Evolutionary conservation across 495 filamentous ascomycete genomes (phyloP), one percentile per base, ranked within the genome.

Genomic region (Clohesyomyces aquaticus): DNA sequence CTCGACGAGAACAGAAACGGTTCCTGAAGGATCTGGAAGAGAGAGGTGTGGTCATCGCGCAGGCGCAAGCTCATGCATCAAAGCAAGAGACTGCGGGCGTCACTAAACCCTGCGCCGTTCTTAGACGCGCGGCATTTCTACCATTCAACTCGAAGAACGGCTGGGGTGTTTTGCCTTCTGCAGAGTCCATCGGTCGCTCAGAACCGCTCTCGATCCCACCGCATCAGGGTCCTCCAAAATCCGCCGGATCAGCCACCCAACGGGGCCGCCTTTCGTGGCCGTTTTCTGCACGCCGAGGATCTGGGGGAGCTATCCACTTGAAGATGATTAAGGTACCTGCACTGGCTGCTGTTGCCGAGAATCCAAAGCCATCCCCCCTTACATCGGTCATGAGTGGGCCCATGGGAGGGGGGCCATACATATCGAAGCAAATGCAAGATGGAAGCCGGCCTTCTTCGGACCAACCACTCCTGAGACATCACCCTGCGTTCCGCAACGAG

Each of bases 131-230:
- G 29, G 53, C 58, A 3, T 35, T 70, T 6, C 38, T 70, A 0
- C 67, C 67, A n/a, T 70, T 66, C 63, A 70, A 70, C 46, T 18
- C 43, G 11, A 62, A 63, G 23, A 59, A 63, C n/a, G 67, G 67
- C 26, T 70, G 67, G 67, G 57, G 58, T 3, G 18, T 59, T 19
- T 50, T 70, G 22, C 48, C 56, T 19, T 70, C 67, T 4, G 21
- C 23, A 2, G 63, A 70, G 46, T 53, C 45, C 16, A 62, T 70
- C 46, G 25, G 45, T n/a, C 25, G 16, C 18, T 28, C 54, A 1
- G 47, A 61, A 19, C 38, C 59, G 14, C 28, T 6, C 22, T 52
- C 59, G 0, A 48, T 55, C 29, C 53, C 54, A 29, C 52, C 58
- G 2, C 62, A 66, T 29, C 55, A 53, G 27, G 38, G 47, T 8